Evolutionary conservation across 2,329 filamentous ascomycete species (phyloP).

Genomic region (Diaporthe destruens): DNA sequence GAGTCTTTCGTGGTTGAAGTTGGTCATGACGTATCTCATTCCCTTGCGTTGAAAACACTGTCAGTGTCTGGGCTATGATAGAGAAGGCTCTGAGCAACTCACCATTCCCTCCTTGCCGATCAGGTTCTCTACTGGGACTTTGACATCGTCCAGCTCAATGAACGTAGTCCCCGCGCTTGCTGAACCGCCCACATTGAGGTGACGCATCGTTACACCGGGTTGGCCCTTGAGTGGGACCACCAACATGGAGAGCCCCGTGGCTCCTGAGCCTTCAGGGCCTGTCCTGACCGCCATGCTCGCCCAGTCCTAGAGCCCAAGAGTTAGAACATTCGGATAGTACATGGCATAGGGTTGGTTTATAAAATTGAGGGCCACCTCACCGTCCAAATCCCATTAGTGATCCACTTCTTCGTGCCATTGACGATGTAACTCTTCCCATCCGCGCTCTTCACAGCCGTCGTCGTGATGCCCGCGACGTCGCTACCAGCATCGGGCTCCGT

Average conservation of each 20-base stretch:
- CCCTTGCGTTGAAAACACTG: conserved; percentile 58
- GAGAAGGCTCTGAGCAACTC: background rate
- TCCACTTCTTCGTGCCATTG: conserved; percentile 84
- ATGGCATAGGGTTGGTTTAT: accelerated
- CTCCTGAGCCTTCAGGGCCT: conserved; percentile 68
- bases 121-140: conserved; percentile 77
- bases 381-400: conserved; percentile 41
- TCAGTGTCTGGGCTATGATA: background rate
- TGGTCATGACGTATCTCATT: conserved; percentile 82
- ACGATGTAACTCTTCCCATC: conserved; percentile 78
- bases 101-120: conserved; percentile 73
- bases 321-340: conserved; percentile 59
- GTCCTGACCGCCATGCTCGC: conserved; percentile 80
- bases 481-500: conserved; percentile 81
- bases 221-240: conserved; percentile 78
- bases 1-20: conserved; percentile 84
- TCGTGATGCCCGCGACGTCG: conserved; percentile 80
- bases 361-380: background rate
- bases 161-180: conserved; percentile 77
- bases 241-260: conserved; percentile 73
- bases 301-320: conserved; percentile 61
- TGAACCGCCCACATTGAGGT: conserved; percentile 75
- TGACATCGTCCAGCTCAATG: conserved; percentile 81
- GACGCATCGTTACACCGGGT: conserved; percentile 75
- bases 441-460: conserved; percentile 71